Base-by-base conservation (phyloP, 1,139 yeast genomes). In the Blastobotrys capitulatus region DNA sequence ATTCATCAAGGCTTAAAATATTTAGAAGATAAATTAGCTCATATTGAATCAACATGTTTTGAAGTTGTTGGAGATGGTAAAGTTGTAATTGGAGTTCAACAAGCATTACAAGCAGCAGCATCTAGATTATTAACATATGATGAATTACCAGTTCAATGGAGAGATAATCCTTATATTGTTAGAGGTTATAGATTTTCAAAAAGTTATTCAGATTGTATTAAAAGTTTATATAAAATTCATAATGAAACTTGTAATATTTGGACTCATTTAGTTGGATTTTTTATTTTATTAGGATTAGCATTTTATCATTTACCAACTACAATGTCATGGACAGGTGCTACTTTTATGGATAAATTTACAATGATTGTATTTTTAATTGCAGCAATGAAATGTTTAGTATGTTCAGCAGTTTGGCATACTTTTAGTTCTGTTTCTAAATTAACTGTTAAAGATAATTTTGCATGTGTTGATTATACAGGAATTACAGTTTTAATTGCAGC, bases 391-490 rank as follows among this genome's bases (percentile, higher is more conserved):
- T 92, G 97, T 65, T 71, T 92, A 51, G 55, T 79, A 5, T 83
- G 92, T 47, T 87, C 96, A 0, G 80, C 84, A 3, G 72, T 83
- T 27, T 92, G 97, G 97, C 98, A 92, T 68, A 86, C 97, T 1
- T 90, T 88, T 66, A 80, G 86, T 52, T 83, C 89, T 54, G 85
- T 89, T 57, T 82, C 94, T 18, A 77, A 77, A 50, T 69, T 84
- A 44, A 69, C 75, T 25, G 68, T 82, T 51, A 77, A 96, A 63
- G 76, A 82, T 54, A 78, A 79, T 51, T 87, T 86, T 68, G 96
- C 97, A 0, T 92, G 98, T 67, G 82, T 90, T 43, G 98, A 92
- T 69, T 92, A 92, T 66, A 85, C 96, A 8, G 98, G 98, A 1
- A 92, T 92, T 58, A 88, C 97, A 0, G 77, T 89, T 12, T 72